Evolutionary conservation across 78 protist genomes (phyloP).

Genomic region (Speleostelium caveatum): DNA sequence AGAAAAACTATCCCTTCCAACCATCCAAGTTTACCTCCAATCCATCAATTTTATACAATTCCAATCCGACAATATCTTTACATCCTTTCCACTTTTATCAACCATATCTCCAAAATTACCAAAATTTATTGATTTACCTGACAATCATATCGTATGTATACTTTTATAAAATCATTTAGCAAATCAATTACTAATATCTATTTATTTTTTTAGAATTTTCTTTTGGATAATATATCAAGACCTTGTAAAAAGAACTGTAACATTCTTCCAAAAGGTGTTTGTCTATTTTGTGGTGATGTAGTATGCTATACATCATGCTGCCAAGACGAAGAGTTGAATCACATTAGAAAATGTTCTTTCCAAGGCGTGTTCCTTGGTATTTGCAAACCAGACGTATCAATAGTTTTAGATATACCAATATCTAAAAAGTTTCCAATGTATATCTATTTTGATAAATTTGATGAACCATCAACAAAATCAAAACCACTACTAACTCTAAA

Average conservation of each 20-base stretch:
- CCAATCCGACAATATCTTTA: too few relatives aligned
- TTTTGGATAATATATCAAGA: conserved; percentile 26
- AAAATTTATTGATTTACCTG: conserved; percentile 48
- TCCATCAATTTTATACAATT: not conserved
- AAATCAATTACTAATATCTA: not conserved
- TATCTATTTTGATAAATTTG: conserved; percentile 41
- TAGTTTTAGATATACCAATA: not conserved
- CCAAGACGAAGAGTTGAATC: conserved; percentile 13
- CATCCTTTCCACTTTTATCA: not conserved
- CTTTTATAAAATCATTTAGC: not conserved
- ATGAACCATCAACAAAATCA: conserved; percentile 44
- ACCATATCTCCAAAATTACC: conserved; percentile 14
- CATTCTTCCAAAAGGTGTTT: conserved; percentile 60
- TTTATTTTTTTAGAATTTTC: conserved; percentile 35
- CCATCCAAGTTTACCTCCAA: not conserved
- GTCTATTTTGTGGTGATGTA: conserved; percentile 34
- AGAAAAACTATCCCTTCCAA: conserved; percentile 1
- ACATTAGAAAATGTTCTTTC: conserved; percentile 3
- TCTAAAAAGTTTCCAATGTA: not conserved
- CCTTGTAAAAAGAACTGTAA: conserved; percentile 30
- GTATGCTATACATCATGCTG: conserved; percentile 54
- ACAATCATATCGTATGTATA: conserved; percentile 44
- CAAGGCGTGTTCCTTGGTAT: conserved; percentile 10
- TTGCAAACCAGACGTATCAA: conserved; percentile 13
- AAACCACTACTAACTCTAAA: conserved; percentile 47